Evolutionary conservation across 2,329 filamentous ascomycete species (phyloP).

Genomic region (Pyrenochaeta sp.): DNA sequence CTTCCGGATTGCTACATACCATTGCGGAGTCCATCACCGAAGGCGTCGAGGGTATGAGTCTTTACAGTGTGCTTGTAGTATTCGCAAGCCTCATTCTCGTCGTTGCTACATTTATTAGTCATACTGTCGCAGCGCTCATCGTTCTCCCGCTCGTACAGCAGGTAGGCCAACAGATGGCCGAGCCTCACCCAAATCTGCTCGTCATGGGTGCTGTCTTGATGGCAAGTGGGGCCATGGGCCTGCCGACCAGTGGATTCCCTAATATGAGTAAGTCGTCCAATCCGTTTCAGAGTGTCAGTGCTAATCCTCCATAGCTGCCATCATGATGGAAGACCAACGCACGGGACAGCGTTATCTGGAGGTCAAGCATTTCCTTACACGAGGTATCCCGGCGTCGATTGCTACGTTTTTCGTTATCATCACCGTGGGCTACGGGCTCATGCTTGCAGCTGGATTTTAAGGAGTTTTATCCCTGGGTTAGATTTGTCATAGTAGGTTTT

Average conservation of each 20-base stretch:
- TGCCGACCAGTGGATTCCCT: slow-evolving; percentile 95
- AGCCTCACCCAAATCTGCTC: slow-evolving; percentile 91
- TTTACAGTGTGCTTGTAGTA: slow-evolving; percentile 86
- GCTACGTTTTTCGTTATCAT: slow-evolving; percentile 83
- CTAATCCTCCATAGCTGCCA: slow-evolving; percentile 71
- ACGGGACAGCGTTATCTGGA: slow-evolving; percentile 90
- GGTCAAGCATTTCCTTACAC: slow-evolving; percentile 92
- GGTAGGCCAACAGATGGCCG: slow-evolving; percentile 81
- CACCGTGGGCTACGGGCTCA: slow-evolving; percentile 88
- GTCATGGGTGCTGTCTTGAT: slow-evolving; percentile 96
- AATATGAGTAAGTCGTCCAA: slow-evolving; percentile 95
- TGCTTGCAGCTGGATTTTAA: slow-evolving; percentile 76
- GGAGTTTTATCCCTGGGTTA: too few relatives aligned
- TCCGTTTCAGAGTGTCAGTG: background rate
- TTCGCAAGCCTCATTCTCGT: slow-evolving; percentile 88
- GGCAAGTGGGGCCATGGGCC: slow-evolving; percentile 96
- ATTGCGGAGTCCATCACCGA: slow-evolving; percentile 80
- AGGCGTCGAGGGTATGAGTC: slow-evolving; percentile 75
- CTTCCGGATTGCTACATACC: slow-evolving; percentile 88
- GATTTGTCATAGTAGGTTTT: too few relatives aligned
- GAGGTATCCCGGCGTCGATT: slow-evolving; percentile 88
- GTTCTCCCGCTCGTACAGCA: slow-evolving; percentile 89
- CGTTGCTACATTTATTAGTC: slow-evolving; percentile 96
- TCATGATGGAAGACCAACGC: slow-evolving; percentile 96
- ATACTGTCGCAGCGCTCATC: slow-evolving; percentile 95